phyloP scores from a whole-genome alignment of 2,329 filamentous ascomycete genomes.

The Fusarium phyllophilum region DNA sequence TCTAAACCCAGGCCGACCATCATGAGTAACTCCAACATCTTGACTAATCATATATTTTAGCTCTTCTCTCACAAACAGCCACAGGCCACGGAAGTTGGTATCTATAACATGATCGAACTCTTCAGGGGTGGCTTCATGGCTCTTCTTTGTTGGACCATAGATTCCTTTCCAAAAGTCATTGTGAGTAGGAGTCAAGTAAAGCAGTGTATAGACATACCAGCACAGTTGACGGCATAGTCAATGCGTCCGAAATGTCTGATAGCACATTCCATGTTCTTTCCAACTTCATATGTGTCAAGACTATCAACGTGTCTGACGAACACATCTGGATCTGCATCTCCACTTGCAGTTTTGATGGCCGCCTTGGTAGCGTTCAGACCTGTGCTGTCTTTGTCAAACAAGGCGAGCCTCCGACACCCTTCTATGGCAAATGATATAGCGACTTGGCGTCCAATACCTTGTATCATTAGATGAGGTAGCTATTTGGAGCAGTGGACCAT shows the following conservation, averaged over 20 bases:
- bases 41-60: slow-evolving; percentile 56
- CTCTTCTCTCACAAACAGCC: slow-evolving; percentile 57
- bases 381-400: slow-evolving; percentile 51
- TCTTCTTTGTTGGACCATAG: slow-evolving; percentile 50
- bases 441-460: slow-evolving; percentile 36
- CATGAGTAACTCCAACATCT: slow-evolving; percentile 53
- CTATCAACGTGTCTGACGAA: slow-evolving; percentile 49
- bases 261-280: slow-evolving; percentile 46
- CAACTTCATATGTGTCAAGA: slow-evolving; percentile 48
- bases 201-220: slow-evolving; percentile 43
- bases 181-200: neutral
- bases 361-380: slow-evolving; percentile 48
- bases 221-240: slow-evolving; percentile 59
- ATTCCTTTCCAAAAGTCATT: slow-evolving; percentile 44
- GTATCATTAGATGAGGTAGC: neutral
- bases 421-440: slow-evolving; percentile 57
- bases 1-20: slow-evolving; percentile 51
- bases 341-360: neutral
- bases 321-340: slow-evolving; percentile 16
- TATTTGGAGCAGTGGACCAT: neutral
- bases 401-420: slow-evolving; percentile 55
- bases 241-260: slow-evolving; percentile 52
- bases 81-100: slow-evolving; percentile 57
- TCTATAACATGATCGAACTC: slow-evolving; percentile 56
- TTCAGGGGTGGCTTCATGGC: slow-evolving; percentile 47